phyloP scores from a whole-genome alignment of 768 basidiomycete genomes.

The Termitomyces sp. region DNA sequence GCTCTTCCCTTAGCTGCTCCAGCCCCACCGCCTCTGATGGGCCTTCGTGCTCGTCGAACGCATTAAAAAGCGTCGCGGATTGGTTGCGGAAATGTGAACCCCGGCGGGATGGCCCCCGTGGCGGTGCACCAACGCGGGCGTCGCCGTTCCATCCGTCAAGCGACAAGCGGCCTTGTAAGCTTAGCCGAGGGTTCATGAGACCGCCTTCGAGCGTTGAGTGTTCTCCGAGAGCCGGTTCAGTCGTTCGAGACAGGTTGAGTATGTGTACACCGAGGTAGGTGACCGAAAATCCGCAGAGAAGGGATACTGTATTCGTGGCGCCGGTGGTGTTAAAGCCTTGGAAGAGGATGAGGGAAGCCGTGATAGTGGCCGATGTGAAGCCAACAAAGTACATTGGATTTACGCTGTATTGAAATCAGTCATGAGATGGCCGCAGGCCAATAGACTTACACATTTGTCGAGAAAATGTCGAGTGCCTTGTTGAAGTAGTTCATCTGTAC shows the following conservation, averaged over 20 bases:
- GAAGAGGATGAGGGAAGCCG: slow-evolving; percentile 95
- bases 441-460: slow-evolving; percentile 85
- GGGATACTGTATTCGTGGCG: slow-evolving; percentile 77
- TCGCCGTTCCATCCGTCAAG: slow-evolving; percentile 69
- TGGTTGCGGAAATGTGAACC: slow-evolving; percentile 65
- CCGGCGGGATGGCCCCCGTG: slow-evolving; percentile 50
- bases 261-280: slow-evolving; percentile 98
- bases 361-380: slow-evolving; percentile 90
- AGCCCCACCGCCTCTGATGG: slow-evolving; percentile 46
- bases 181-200: slow-evolving; percentile 74
- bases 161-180: slow-evolving; percentile 77
- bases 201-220: slow-evolving; percentile 57
- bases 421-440: background rate
- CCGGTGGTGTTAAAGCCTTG: slow-evolving; percentile 93
- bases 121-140: slow-evolving; percentile 21
- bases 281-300: slow-evolving; percentile 85
- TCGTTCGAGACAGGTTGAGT: slow-evolving; percentile 72
- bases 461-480: slow-evolving; percentile 95
- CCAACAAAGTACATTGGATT: slow-evolving; percentile 98
- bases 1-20: slow-evolving; percentile 64
- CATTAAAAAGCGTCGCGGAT: slow-evolving; percentile 64
- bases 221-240: slow-evolving; percentile 40
- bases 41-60: slow-evolving; percentile 60
- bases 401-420: slow-evolving; percentile 48
- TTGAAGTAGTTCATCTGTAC: slow-evolving; percentile 98